These are phyloP conservation scores for Suhomyces taliae DNA, from an alignment of 1,139 yeast genomes.

Conservation along the genomic window DNA sequence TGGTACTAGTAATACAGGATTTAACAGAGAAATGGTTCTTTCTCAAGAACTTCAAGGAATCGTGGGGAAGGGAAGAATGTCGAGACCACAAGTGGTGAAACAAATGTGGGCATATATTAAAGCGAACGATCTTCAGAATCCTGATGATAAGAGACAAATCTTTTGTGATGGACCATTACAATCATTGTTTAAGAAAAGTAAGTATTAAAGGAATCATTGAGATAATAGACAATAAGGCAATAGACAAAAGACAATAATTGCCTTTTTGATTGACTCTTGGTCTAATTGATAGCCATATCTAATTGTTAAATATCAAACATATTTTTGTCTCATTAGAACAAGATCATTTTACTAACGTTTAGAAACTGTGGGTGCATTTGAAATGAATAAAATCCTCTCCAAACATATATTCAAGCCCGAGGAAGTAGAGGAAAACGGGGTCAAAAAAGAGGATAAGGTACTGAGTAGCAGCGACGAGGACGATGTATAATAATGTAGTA, in stretches of 20 bases:
- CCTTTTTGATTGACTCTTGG: no score
- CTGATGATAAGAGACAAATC: slow-evolving; percentile 64
- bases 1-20: slow-evolving; percentile 26
- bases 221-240: no score
- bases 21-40: slow-evolving; percentile 41
- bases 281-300: no score
- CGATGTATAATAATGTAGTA: slow-evolving; percentile 10
- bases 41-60: slow-evolving; percentile 53
- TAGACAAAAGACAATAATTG: no score
- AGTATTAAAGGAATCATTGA: slow-evolving; percentile 14
- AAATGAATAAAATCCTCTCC: slow-evolving; percentile 62
- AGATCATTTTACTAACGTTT: slow-evolving; percentile 19
- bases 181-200: slow-evolving; percentile 55
- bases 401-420: slow-evolving; percentile 53
- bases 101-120: slow-evolving; percentile 74
- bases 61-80: slow-evolving; percentile 38
- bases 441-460: slow-evolving; percentile 4
- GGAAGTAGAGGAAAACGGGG: slow-evolving; percentile 19
- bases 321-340: no score
- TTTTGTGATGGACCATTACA: slow-evolving; percentile 65
- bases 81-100: slow-evolving; percentile 75
- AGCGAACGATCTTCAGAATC: slow-evolving; percentile 63
- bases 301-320: no score
- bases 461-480: slow-evolving; percentile 10
- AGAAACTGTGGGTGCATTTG: slow-evolving; percentile 61